Evolutionary conservation across 1,284 basidiomycete genomes (phyloP), one percentile per base, ranked within the genome.

Genomic region (Schizopora paradoxa): DNA sequence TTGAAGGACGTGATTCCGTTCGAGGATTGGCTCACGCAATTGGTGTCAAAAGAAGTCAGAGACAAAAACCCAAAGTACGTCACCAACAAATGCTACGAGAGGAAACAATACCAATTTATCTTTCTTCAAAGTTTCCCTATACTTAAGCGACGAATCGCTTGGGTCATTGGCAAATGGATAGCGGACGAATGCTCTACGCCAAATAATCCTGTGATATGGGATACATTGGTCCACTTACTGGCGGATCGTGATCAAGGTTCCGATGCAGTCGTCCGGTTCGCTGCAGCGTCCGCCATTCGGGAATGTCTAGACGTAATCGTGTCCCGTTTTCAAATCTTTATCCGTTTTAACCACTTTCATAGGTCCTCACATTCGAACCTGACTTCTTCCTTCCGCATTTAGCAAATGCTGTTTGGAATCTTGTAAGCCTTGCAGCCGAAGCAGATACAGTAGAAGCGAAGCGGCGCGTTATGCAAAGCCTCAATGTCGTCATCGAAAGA

Each of bases 91-190:
- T 33, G 18, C 13, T 29, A 7, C 11, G 10, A 31, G 31, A 16
- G 31, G 29, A 39, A 26, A 32, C 26, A 25, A 40, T 42, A 11
- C 40, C 5, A 19, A 13, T 44, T 7, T 22, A 31, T 22, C 37
- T 10, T 16, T 27, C 18, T 38, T n/a, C n/a, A 21, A 51, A 92
- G 88, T 46, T 90, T 86, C 57, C 86, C 88, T 0, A 87, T 94
- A 38, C 76, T 94, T 49, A 92, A 94, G 64, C 79, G 91, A 16
- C 78, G 91, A 33, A 86, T 94, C 51, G 91, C 90, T 0, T 93
- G 91, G 90, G 65, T 93, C 5, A 76, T 95, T 34, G 91, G 91
- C 10, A 86, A 85, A 70, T 91, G 87, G 82, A 74, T 89, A 19
- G 69, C 74, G 4, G 82, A 88, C 44, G 73, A 77, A 51, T 81